Percentiles rank a stretch among this genome's conserved stretches.
Conservation (phyloP, 1,139 yeast genomes). For the Protomyces pachydermus region DNA sequence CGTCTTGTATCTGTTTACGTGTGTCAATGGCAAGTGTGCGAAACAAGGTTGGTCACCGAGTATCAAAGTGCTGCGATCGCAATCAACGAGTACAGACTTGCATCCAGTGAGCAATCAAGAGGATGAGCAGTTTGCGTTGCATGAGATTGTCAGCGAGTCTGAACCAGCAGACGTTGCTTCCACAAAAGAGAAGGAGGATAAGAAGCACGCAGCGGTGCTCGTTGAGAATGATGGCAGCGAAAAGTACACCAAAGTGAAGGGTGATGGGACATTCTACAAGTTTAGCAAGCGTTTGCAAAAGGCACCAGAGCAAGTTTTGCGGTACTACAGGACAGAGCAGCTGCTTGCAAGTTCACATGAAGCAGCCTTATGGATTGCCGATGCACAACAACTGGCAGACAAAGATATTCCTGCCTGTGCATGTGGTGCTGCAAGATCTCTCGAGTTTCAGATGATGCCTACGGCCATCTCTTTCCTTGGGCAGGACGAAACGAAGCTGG, state of each 20-base stretch:
- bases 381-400: constrained; percentile 21
- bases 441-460: constrained; percentile 28
- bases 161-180: constrained; percentile 5
- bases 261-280: constrained; percentile 28
- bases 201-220: constrained; percentile 2
- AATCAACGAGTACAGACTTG: constrained; percentile 7
- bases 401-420: constrained; percentile 26
- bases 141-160: constrained; percentile 27
- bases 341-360: constrained; percentile 7
- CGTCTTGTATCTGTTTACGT: constrained; percentile 23
- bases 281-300: constrained; percentile 26
- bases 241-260: constrained; percentile 28
- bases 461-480: constrained; percentile 23
- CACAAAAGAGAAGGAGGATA: neutral
- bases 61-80: constrained; percentile 10
- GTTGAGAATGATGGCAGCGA: constrained; percentile 26
- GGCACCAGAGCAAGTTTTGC: constrained; percentile 28
- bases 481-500: constrained; percentile 22
- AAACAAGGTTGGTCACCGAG: constrained; percentile 20
- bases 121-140: neutral
- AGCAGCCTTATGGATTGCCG: constrained; percentile 25
- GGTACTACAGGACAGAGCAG: constrained; percentile 17
- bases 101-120: neutral
- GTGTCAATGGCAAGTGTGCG: constrained; percentile 26
- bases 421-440: constrained; percentile 18